These are phyloP conservation scores for Periconia sp. DNA, from an alignment of 2,329 filamentous ascomycete genomes.

Conservation along the genomic window DNA sequence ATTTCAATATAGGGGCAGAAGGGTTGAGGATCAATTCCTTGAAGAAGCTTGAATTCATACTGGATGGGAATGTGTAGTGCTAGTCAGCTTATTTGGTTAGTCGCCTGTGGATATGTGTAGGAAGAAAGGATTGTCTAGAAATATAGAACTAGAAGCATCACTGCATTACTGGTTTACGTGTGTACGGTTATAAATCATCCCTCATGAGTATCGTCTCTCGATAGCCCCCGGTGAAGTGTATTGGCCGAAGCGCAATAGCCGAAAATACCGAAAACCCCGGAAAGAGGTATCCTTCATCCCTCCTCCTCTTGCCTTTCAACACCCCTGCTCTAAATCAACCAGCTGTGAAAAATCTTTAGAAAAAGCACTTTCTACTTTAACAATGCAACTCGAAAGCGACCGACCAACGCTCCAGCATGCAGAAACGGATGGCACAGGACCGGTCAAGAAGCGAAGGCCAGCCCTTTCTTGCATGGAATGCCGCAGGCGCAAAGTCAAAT, in stretches of 20 bases:
- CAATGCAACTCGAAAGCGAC: not conserved
- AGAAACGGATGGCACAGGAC: constrained; percentile 18
- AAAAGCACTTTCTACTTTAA: not conserved
- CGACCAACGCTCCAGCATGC: constrained; percentile 7
- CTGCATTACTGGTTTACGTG: too few relatives aligned
- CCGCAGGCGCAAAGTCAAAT: constrained; percentile 32
- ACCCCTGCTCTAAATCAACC: not conserved
- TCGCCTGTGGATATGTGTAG: too few relatives aligned
- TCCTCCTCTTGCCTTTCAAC: not conserved
- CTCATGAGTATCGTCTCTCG: not conserved
- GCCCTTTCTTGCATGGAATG: constrained; percentile 35
- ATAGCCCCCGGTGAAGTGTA: not conserved
- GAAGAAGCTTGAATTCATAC: constrained; percentile 1
- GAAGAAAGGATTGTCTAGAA: too few relatives aligned
- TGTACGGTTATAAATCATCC: too few relatives aligned
- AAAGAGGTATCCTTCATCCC: not conserved
- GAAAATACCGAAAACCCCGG: not conserved
- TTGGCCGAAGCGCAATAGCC: not conserved
- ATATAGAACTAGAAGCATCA: too few relatives aligned
- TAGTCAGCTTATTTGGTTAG: too few relatives aligned
- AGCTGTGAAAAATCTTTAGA: not conserved
- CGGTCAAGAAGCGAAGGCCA: constrained; percentile 26
- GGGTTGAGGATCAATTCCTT: not conserved
- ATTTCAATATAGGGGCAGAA: not conserved
- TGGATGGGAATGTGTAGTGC: not conserved